A percentile compares a stretch with the other conserved stretches of the same genome.
phyloP scores from a whole-genome alignment of 1,284 basidiomycete species.

The Coniferiporia weirii region DNA sequence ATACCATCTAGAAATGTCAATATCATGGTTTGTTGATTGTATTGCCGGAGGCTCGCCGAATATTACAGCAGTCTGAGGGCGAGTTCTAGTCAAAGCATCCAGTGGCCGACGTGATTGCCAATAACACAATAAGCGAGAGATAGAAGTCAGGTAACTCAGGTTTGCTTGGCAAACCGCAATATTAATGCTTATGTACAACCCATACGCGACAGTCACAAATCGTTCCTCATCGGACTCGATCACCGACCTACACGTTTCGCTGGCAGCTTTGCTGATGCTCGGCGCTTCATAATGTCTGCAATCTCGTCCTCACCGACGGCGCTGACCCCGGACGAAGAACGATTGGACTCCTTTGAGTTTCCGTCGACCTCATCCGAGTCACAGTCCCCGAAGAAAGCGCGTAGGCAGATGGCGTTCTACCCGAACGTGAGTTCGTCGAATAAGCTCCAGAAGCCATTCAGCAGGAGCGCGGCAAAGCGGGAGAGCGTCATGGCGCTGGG shows the following conservation, averaged over 20 bases:
- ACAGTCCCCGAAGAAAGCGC: constrained; percentile 30
- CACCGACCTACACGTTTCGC: background rate
- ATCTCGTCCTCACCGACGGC: constrained; percentile 5
- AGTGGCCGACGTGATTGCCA: no score
- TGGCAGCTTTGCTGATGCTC: constrained; percentile 4
- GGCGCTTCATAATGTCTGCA: constrained; percentile 6
- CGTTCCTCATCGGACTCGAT: background rate
- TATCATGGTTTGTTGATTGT: no score
- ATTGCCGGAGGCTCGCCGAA: no score
- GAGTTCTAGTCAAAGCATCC: no score
- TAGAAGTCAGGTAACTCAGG: no score
- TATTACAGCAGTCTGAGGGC: no score
- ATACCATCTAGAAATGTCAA: no score
- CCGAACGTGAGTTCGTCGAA: constrained; percentile 64
- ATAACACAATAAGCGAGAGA: no score
- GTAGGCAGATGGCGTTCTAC: constrained; percentile 67
- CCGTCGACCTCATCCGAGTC: constrained; percentile 8
- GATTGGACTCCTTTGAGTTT: constrained; percentile 15
- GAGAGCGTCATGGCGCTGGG: constrained; percentile 83
- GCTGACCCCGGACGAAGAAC: constrained; percentile 12
- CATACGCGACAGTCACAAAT: no score
- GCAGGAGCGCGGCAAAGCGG: constrained; percentile 77
- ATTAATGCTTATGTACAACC: no score
- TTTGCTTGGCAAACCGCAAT: background rate
- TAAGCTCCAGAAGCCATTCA: constrained; percentile 76